Conservation (phyloP, 2,329 filamentous ascomycete species). For the Ophiosphaerella herpotricha region DNA sequence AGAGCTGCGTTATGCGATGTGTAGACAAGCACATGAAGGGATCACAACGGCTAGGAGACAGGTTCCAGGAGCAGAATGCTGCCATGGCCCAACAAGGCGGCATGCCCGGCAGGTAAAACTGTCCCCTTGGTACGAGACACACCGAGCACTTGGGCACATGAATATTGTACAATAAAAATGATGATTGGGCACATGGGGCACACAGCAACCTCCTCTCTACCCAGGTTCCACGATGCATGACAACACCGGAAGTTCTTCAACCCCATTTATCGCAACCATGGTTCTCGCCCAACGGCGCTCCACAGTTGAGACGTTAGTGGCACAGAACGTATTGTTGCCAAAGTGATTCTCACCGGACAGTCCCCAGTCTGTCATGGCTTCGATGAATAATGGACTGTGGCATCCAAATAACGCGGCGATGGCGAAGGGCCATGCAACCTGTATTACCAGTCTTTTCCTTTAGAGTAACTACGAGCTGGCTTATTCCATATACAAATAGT, state of each 20-base stretch:
- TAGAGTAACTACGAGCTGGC: too few species aligned
- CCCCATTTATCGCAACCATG: too few species aligned
- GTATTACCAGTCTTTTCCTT: too few species aligned
- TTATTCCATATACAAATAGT: background rate
- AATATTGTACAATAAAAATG: constrained; percentile 20
- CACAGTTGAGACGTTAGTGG: background rate
- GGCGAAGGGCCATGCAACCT: too few species aligned
- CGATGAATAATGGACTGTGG: too few species aligned
- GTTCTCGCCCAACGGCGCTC: background rate
- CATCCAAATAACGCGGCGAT: too few species aligned
- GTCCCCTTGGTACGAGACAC: background rate
- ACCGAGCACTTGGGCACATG: background rate
- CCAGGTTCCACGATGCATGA: background rate
- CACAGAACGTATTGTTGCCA: background rate
- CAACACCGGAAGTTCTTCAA: background rate
- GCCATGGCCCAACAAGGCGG: constrained; percentile 67
- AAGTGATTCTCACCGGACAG: too few species aligned
- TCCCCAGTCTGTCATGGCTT: too few species aligned
- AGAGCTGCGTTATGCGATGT: constrained; percentile 89
- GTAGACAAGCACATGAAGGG: constrained; percentile 96
- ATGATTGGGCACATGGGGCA: constrained; percentile 6
- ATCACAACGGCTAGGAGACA: constrained; percentile 85
- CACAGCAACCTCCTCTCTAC: constrained; percentile 12
- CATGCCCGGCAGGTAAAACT: constrained; percentile 51
- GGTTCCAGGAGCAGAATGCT: constrained; percentile 79